A percentile compares a stretch with the other conserved stretches of the same genome.
Evolutionary conservation across 257 asterid genomes (phyloP).

Genomic region (Solanum peruvianum): DNA sequence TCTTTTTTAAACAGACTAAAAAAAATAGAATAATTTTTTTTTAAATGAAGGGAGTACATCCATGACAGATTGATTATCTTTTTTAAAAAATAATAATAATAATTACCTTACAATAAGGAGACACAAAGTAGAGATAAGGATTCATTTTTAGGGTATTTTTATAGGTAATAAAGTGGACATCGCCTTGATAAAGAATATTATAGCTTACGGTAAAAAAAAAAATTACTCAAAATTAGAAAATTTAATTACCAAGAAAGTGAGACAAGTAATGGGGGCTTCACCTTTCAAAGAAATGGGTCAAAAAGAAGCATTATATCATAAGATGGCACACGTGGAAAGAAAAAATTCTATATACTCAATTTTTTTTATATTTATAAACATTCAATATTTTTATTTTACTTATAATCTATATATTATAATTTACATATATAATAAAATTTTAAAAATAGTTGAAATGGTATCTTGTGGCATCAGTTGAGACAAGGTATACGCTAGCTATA

Average conservation of each 20-base stretch:
- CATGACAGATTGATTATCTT: too few relatives aligned
- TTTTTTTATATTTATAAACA: neutral
- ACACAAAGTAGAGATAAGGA: neutral
- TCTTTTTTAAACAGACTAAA: too few relatives aligned
- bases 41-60: rapidly evolving
- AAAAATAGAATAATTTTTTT: too few relatives aligned
- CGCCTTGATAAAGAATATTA: neutral
- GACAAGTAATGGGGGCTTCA: neutral
- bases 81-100: too few relatives aligned
- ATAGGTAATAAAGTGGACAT: neutral
- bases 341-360: neutral
- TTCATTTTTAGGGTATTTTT: neutral
- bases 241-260: neutral
- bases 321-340: neutral
- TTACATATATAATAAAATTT: neutral
- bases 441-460: neutral
- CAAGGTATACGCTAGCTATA: neutral
- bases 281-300: neutral
- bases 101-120: neutral
- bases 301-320: neutral
- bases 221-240: neutral
- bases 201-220: neutral
- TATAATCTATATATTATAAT: neutral
- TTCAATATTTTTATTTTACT: neutral
- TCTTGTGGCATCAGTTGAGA: neutral